Evolutionary conservation across 2,329 filamentous ascomycete genomes (phyloP).

Genomic region (Epichloe gansuensis): DNA sequence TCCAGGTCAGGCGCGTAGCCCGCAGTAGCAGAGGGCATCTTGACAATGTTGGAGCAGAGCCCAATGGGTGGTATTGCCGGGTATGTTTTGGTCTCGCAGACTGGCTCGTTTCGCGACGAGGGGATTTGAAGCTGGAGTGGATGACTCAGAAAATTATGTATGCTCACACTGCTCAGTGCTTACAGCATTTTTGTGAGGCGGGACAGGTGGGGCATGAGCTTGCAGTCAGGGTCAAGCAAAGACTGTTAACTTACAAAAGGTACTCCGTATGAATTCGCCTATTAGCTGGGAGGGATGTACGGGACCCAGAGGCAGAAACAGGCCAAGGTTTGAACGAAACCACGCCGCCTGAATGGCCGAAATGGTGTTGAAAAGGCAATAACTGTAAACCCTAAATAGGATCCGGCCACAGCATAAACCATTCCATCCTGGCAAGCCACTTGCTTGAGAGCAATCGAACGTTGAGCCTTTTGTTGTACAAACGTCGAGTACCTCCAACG

Average conservation of each 20-base stretch:
- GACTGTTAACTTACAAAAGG: too few species aligned
- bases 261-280: too few species aligned
- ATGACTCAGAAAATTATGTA: constrained; percentile 2
- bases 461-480: too few species aligned
- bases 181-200: background rate
- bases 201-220: background rate
- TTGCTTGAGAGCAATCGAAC: background rate
- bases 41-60: background rate
- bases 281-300: too few species aligned
- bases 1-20: constrained; percentile 57
- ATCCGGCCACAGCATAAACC: too few species aligned
- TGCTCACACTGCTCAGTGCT: background rate
- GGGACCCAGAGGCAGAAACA: too few species aligned
- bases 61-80: background rate
- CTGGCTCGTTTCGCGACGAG: constrained; percentile 4
- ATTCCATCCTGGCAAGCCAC: background rate
- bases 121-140: background rate
- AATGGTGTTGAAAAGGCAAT: too few species aligned
- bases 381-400: too few species aligned
- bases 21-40: constrained; percentile 23
- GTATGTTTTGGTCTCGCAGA: background rate
- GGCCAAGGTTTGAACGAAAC: background rate
- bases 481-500: too few species aligned
- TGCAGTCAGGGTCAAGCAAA: background rate
- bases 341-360: background rate